Base-by-base conservation (phyloP, 116 monocot species). In the Papilionanthe hybrid region DNA sequence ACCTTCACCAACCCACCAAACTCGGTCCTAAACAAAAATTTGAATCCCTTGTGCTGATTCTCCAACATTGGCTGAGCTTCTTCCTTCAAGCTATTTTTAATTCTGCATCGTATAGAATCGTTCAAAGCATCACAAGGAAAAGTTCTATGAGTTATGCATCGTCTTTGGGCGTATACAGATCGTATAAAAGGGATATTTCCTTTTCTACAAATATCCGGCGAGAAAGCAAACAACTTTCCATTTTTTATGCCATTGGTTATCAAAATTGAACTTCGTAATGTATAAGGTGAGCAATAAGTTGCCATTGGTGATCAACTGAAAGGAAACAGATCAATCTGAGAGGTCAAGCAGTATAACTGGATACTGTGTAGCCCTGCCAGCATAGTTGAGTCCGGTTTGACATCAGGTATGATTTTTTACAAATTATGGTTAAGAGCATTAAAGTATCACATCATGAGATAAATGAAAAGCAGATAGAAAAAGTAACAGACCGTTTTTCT, bases 1-100 rank as follows among this genome's bases (percentile, higher is more conserved):
- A 92, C 92, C 81, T 87, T 90, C 41, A 95, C 90, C 12, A 79
- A 60, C 7, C 86, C 92, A 58, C 82, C 92, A 58, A 47, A 67
- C 76, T 95, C 87, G 6, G 89, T 83, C 66, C 86, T 84, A 72
- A 95, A 92, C 72, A 83, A 86, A 75, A 90, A 90, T 23, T 76
- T 85, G 79, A 18, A 78, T 55, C 43, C 76, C 49, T 43, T 76
- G 53, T 78, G 3, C 30, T 53, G 19, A 45, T 60, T 86, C 47
- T 85, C 75, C 75, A 78, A 27, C 19, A n/a, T 25, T 48, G 82
- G 57, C 9, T 75, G 82, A 41, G 72, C n/a, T 29, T 76, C 77
- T 22, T 78, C 75, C 42, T 77, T 23, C 56, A 79, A 75, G 72
- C n/a, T 44, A 4, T 76, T 81, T 17, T 77, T 63, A 77, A 29